These are phyloP conservation scores for Lichtheimia ramosa DNA, from an alignment of 371 early-diverging fungal genomes.

Conservation along the genomic window DNA sequence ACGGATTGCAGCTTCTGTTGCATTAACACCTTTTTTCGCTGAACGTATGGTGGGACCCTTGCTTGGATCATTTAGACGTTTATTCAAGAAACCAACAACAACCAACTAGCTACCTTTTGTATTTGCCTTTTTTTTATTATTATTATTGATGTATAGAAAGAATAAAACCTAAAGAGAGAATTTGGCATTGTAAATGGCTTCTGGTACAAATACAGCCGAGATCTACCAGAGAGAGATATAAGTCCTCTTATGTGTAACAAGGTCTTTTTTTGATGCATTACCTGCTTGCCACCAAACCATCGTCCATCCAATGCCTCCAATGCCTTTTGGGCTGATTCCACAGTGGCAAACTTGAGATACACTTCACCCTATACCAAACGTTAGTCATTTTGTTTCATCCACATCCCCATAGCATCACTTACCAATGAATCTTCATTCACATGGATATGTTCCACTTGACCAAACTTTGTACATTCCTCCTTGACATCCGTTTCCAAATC, in stretches of 20 bases:
- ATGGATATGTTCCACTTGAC: slow-evolving; percentile 74
- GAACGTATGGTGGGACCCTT: slow-evolving; percentile 36
- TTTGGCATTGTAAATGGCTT: slow-evolving; percentile 69
- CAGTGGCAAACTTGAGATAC: slow-evolving; percentile 78
- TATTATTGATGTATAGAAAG: neutral
- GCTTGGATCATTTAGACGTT: neutral
- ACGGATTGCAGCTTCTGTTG: slow-evolving; percentile 63
- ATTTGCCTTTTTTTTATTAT: too few species aligned
- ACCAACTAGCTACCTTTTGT: too few species aligned
- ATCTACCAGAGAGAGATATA: slow-evolving; percentile 32
- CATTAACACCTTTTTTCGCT: slow-evolving; percentile 75
- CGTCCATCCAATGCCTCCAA: slow-evolving; percentile 67
- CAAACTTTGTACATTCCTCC: slow-evolving; percentile 82
- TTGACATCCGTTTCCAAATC: slow-evolving; percentile 88
- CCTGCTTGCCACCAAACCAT: slow-evolving; percentile 77
- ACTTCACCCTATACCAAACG: slow-evolving; percentile 69
- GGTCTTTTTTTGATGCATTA: slow-evolving; percentile 7
- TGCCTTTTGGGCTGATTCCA: slow-evolving; percentile 67
- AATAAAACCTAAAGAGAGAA: slow-evolving; percentile 31
- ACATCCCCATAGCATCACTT: slow-evolving; percentile 16
- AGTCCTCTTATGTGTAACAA: too few species aligned
- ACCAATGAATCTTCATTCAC: slow-evolving; percentile 70
- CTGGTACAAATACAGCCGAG: slow-evolving; percentile 69
- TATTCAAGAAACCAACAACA: too few species aligned
- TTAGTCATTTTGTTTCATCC: neutral